Evolutionary conservation across 148 eudicot species (phyloP), one percentile per base, ranked within the genome.

Genomic region (Tetragonia tetragonoides): DNA sequence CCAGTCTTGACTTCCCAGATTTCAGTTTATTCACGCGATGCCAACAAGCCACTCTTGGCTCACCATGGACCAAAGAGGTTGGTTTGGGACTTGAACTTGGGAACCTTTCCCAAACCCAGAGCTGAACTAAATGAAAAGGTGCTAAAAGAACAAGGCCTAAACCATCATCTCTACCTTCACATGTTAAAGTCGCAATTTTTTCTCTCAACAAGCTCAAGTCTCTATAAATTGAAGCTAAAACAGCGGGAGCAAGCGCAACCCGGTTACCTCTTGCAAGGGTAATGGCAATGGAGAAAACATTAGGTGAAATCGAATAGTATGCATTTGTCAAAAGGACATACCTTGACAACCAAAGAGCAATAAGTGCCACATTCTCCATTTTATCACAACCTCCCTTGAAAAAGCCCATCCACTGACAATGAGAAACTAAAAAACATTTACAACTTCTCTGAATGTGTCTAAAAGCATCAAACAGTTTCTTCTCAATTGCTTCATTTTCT

Each of bases 91-190:
- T 7, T 16, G 82, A 40, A 1, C 16, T 15, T 0, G 86, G 77
- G 39, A 86, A 88, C 66, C 83, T 82, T 75, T 88, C 90, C 85
- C 87, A 86, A 66, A 65, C 87, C 87, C 89, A 84, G 49, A 84
- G 38, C 68, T 86, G 91, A 38, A 88, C 71, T 75, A 86, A 47
- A 3, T 82, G 85, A 12, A 87, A 77, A 23, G 68, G 74, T 69
- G 74, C 54, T 37, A 17, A 69, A 69, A 57, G 68, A 77, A 41
- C 74, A 77, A 69, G 74, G 0, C 41, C 59, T 69, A 66, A 42
- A 24, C 41, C 39, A 67, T 20, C 3, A 49, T 37, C 38, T 17
- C 24, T 34, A 10, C 62, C 51, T 37, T 34, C 9, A 63, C 20
- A 16, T 23, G 18, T 66, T 2, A 51, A 76, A n/a, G 37, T 34